A percentile compares a stretch with the other conserved stretches of the same genome.
phyloP scores from a whole-genome alignment of 441 rosid genomes.

The Corymbia calophylla region DNA sequence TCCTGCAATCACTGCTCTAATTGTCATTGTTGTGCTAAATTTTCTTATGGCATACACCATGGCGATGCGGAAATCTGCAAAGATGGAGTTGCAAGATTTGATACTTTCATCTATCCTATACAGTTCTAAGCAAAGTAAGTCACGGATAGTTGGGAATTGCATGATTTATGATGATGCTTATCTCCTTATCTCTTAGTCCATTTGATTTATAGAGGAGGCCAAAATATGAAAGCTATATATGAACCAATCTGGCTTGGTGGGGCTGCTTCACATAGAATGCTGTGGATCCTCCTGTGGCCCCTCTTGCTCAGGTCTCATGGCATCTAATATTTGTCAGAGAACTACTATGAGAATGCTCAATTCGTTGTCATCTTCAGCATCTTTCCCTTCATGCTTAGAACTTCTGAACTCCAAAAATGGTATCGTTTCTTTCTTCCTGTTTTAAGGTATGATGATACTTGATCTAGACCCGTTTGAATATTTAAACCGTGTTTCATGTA shows the following conservation, averaged over 20 bases:
- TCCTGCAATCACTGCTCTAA: too few species aligned
- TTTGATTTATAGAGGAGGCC: background rate
- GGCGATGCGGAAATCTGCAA: too few species aligned
- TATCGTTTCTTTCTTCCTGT: background rate
- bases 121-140: background rate
- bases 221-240: background rate
- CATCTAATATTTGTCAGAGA: background rate
- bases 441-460: background rate
- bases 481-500: background rate
- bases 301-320: background rate
- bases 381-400: background rate
- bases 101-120: background rate
- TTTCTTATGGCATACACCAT: too few species aligned
- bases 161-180: background rate
- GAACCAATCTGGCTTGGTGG: background rate
- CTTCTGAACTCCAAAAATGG: background rate
- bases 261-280: background rate
- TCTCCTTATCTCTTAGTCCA: too few species aligned
- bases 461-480: background rate
- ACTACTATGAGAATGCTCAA: background rate
- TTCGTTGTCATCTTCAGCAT: background rate
- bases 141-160: background rate
- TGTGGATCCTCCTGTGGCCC: background rate
- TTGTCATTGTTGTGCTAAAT: too few species aligned
- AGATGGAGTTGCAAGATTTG: too few species aligned